Evolutionary conservation across 1,284 basidiomycete species (phyloP), one percentile per base, ranked within the genome.

Genomic region (Violaceomyces palustris): DNA sequence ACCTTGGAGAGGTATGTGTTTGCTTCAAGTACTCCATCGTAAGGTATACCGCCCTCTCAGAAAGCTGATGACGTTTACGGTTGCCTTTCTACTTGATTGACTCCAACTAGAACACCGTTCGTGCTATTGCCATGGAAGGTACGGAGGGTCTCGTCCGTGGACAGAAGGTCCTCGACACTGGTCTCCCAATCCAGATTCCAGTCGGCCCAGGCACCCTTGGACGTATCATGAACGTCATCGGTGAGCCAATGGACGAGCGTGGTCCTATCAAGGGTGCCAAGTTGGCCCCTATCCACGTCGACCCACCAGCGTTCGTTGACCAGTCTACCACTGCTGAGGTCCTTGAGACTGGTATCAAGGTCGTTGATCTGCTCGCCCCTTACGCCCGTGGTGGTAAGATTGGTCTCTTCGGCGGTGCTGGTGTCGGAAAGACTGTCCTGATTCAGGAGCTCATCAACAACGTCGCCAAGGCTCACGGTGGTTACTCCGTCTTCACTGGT

Each of bases 361-460:
- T 98, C 75, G 93, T 98, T 77, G 93, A 98, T 78, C 84, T 98
- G 65, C 86, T 98, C 68, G 93, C 93, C 57, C 93, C 93, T 52
- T 98, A 98, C 77, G 93, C 92, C 71, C 92, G 93, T 87, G 93
- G 93, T 82, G 93, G 93, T 79, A 98, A 98, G 81, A 97, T 98
- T 78, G 93, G 93, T 84, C 88, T 98, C 72, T 94, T 98, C 79
- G 93, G 93, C 75, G 93, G 93, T 87, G 93, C 93, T 74, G 93
- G 93, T 87, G 93, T 98, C 81, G 93, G 93, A 72, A 97, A 97
- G 83, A 97, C 93, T 55, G 93, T 97, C 75, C 81, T 97, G 77
- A 97, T 97, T 78, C 88, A 91, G 77, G 92, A 97, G 77, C 85
- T 98, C 73, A 98, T 98, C 81, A 97, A 98, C 86, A 97, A 98